Percentiles rank a stretch among this genome's conserved stretches.
Conservation (phyloP, 2,329 filamentous ascomycete genomes). For the Aspergillus japonicus region DNA sequence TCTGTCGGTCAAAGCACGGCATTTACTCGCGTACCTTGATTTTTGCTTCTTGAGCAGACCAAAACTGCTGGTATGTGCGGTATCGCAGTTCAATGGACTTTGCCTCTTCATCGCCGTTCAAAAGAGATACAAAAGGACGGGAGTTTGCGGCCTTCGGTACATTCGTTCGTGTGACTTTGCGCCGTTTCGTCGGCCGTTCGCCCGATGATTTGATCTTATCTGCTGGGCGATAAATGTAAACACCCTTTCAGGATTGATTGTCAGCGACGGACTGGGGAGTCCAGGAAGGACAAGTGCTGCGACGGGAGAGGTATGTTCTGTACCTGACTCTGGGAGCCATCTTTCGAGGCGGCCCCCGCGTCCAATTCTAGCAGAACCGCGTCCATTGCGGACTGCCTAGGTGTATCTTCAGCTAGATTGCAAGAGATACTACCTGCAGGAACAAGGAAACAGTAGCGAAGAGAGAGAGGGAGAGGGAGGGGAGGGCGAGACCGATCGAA, state of each 20-base stretch:
- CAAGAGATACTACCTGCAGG: too few relatives aligned
- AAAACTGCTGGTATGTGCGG: conserved; percentile 39
- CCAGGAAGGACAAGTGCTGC: neutral
- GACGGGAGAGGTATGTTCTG: neutral
- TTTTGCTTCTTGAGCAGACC: conserved; percentile 39
- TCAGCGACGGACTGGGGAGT: conserved; percentile 17
- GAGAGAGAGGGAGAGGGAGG: neutral
- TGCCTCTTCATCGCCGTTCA: conserved; percentile 39
- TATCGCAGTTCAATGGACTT: conserved; percentile 36
- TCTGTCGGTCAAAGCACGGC: neutral
- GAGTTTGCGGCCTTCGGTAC: conserved; percentile 11
- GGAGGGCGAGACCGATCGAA: neutral
- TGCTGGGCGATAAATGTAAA: conserved; percentile 61
- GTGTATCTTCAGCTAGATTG: too few relatives aligned
- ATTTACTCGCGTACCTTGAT: conserved; percentile 34
- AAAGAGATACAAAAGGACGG: conserved; percentile 39
- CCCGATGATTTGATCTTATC: conserved; percentile 35
- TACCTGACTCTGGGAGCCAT: conserved; percentile 34
- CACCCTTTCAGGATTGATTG: conserved; percentile 46
- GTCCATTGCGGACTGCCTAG: conserved; percentile 13
- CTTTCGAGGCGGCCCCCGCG: conserved; percentile 23
- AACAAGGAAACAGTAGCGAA: neutral
- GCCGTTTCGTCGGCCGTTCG: conserved; percentile 56
- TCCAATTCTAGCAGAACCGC: conserved; percentile 22
- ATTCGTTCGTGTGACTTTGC: conserved; percentile 51